Percentiles rank a stretch among this genome's conserved stretches.
These are phyloP conservation scores for Penicillium sp. DNA, from an alignment of 2,329 filamentous ascomycete genomes.

Conservation along the genomic window DNA sequence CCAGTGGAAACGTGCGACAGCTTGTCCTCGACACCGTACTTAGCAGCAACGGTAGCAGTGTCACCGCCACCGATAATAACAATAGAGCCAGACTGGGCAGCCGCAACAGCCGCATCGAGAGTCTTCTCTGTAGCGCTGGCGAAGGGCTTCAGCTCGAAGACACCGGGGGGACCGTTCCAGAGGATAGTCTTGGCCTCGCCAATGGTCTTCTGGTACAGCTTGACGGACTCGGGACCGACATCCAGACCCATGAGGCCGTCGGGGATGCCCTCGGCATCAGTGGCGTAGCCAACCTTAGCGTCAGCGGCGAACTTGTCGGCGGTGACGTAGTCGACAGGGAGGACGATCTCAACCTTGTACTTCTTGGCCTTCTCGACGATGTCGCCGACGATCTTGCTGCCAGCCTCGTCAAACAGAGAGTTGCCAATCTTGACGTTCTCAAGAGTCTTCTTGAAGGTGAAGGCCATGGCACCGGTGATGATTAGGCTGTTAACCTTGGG, in stretches of 20 bases:
- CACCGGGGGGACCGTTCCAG: slow-evolving; percentile 96
- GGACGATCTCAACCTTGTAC: slow-evolving; percentile 91
- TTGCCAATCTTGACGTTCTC: slow-evolving; percentile 85
- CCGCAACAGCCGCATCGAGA: slow-evolving; percentile 82
- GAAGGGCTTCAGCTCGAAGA: slow-evolving; percentile 97
- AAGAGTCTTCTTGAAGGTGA: slow-evolving; percentile 99
- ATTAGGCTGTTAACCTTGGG: slow-evolving; percentile 97
- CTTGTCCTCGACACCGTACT: slow-evolving; percentile 95
- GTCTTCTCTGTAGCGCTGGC: slow-evolving; percentile 89
- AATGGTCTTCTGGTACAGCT: slow-evolving; percentile 87
- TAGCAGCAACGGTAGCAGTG: slow-evolving; percentile 95
- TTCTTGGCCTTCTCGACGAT: slow-evolving; percentile 95
- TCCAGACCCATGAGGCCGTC: slow-evolving; percentile 99
- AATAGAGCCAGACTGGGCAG: slow-evolving; percentile 80
- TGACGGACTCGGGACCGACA: slow-evolving; percentile 83
- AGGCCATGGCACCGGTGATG: slow-evolving; percentile 97
- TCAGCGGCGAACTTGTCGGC: slow-evolving; percentile 92
- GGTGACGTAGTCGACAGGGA: slow-evolving; percentile 93
- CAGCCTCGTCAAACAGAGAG: slow-evolving; percentile 90
- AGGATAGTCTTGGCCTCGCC: slow-evolving; percentile 90
- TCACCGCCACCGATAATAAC: slow-evolving; percentile 99
- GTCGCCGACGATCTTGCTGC: slow-evolving; percentile 83
- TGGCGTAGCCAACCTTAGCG: slow-evolving; percentile 76
- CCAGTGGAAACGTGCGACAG: slow-evolving; percentile 97
- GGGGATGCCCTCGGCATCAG: slow-evolving; percentile 84